A percentile compares a stretch with the other conserved stretches of the same genome.
Conservation (phyloP, 129 eudicot species). For the Flaveria trinervia region DNA sequence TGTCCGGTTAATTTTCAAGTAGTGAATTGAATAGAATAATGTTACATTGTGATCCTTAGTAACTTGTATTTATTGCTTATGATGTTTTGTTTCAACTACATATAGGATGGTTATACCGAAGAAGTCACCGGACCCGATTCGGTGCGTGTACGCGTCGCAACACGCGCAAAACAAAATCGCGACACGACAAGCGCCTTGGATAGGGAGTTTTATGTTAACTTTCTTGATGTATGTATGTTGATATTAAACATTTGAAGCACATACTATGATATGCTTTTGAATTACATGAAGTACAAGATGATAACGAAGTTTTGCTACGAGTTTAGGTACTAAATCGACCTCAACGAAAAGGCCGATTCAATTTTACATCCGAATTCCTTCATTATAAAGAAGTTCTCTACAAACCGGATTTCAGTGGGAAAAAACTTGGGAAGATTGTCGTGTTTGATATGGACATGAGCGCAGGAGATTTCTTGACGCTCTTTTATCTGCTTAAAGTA, state of each 20-base stretch:
- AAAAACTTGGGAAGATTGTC: conserved; percentile 55
- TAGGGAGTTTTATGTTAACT: conserved; percentile 56
- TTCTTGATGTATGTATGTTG: conserved; percentile 72
- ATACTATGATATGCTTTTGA: background rate
- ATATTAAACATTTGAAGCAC: background rate
- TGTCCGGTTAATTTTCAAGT: too few species aligned
- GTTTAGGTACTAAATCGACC: conserved; percentile 64
- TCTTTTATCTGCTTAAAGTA: conserved; percentile 76
- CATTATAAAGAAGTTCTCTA: conserved; percentile 51
- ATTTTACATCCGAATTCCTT: conserved; percentile 67
- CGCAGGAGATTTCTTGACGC: conserved; percentile 90
- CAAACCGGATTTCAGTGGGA: conserved; percentile 56
- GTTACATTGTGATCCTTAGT: background rate
- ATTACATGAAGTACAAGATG: background rate
- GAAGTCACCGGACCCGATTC: conserved; percentile 56
- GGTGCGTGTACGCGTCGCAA: conserved; percentile 65
- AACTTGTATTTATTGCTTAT: background rate
- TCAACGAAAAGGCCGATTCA: conserved; percentile 61
- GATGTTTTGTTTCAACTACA: background rate
- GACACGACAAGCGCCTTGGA: conserved; percentile 47
- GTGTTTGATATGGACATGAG: conserved; percentile 97
- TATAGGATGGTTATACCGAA: conserved; percentile 87
- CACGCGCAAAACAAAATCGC: conserved; percentile 68
- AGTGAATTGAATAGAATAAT: too few species aligned
- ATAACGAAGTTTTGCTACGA: conserved; percentile 6